Evolutionary conservation across 257 asterid species (phyloP).

Genomic region (Gynochthodes officinalis): DNA sequence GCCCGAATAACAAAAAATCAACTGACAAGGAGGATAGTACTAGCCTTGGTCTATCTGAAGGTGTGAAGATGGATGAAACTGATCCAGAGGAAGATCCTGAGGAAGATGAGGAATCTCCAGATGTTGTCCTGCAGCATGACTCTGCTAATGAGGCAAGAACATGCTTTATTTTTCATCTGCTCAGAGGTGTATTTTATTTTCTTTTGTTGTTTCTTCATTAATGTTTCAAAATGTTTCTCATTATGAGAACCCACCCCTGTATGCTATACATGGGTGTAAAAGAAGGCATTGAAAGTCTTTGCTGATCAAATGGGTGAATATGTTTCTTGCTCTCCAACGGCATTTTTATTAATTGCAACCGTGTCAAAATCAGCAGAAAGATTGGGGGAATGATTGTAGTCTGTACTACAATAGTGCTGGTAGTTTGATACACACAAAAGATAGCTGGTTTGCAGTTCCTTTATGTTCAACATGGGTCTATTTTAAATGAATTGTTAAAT

Average conservation of each 20-base stretch:
- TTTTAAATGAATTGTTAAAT: neutral
- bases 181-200: neutral
- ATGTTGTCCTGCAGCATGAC: conserved; percentile 35
- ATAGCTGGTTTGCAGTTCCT: neutral
- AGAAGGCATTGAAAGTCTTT: neutral
- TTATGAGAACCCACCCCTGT: neutral
- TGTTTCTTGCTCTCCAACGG: neutral
- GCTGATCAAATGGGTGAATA: neutral
- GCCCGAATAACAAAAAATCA: conserved; percentile 25
- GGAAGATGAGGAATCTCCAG: conserved; percentile 61
- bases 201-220: neutral
- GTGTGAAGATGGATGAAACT: conserved; percentile 26
- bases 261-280: neutral
- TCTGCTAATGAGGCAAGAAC: conserved; percentile 45
- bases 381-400: neutral
- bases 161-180: neutral
- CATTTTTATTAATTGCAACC: neutral
- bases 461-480: neutral
- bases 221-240: neutral
- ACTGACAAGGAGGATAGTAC: conserved; percentile 38
- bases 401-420: neutral
- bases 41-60: conserved; percentile 28
- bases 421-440: neutral
- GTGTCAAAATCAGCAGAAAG: neutral
- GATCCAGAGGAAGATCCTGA: conserved; percentile 57